Evolutionary conservation across 2,329 filamentous ascomycete species (phyloP).

Genomic region (Grosmannia clavigera): DNA sequence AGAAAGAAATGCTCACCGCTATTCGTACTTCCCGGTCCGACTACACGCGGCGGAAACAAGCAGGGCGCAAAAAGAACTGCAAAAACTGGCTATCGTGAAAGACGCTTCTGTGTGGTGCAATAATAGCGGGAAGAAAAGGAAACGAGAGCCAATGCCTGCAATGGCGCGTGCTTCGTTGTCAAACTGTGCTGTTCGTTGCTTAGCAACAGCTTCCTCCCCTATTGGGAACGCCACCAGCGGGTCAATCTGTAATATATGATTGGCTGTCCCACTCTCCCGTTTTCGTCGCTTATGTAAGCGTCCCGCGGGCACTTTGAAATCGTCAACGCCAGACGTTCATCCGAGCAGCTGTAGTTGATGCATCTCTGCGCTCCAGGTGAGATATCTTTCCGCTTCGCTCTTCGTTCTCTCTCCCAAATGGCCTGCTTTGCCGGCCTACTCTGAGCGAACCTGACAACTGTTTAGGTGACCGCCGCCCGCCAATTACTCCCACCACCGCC

Average conservation of each 20-base stretch:
- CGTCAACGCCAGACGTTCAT: not conserved
- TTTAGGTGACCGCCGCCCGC: not conserved
- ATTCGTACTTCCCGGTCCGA: no score
- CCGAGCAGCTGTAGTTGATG: not conserved
- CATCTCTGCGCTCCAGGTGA: not conserved
- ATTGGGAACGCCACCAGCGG: not conserved
- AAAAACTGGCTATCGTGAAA: not conserved
- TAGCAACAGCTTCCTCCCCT: not conserved
- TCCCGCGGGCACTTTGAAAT: not conserved
- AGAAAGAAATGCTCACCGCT: no score
- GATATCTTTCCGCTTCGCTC: not conserved
- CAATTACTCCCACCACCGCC: not conserved
- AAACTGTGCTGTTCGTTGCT: not conserved
- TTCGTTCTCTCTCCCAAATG: not conserved
- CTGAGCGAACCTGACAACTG: not conserved
- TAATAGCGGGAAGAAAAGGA: not conserved
- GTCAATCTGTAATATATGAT: conserved; percentile 5
- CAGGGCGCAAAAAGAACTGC: not conserved
- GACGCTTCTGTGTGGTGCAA: not conserved
- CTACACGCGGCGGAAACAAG: no score
- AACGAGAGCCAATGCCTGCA: not conserved
- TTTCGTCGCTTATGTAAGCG: not conserved
- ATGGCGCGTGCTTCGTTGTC: not conserved
- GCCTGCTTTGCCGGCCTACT: not conserved
- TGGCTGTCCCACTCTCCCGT: not conserved